These are phyloP conservation scores for Penicillium steckii DNA, from an alignment of 495 filamentous ascomycete genomes.

Conservation along the genomic window DNA sequence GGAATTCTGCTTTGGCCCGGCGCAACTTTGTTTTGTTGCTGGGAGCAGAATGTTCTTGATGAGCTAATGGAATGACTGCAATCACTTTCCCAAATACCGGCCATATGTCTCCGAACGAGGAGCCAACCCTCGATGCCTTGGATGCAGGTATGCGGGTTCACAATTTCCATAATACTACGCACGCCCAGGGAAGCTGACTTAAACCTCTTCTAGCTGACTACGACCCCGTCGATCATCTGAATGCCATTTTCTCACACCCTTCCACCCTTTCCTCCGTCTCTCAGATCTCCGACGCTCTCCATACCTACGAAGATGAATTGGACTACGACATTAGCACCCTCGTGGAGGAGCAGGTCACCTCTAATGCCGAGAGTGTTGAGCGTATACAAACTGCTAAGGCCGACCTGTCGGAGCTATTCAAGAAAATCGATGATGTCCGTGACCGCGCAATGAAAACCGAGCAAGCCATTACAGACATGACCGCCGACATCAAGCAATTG, in stretches of 20 bases:
- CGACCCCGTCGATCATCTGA: constrained; percentile 90
- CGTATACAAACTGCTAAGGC: constrained; percentile 87
- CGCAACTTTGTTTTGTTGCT: constrained; percentile 19
- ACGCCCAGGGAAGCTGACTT: constrained; percentile 18
- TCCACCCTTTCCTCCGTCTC: constrained; percentile 79
- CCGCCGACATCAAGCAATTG: constrained; percentile 96
- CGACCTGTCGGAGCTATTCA: constrained; percentile 86
- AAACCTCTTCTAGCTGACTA: constrained; percentile 67
- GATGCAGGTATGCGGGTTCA: constrained; percentile 38
- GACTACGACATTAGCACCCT: constrained; percentile 74
- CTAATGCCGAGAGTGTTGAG: constrained; percentile 82
- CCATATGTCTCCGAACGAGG: constrained; percentile 42
- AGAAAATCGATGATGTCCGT: constrained; percentile 92
- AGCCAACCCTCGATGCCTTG: constrained; percentile 36
- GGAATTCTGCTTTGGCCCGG: constrained; percentile 14
- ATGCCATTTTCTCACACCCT: constrained; percentile 89
- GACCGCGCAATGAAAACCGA: constrained; percentile 89
- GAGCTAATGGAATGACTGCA: constrained; percentile 43
- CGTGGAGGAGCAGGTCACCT: constrained; percentile 77
- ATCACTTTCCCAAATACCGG: constrained; percentile 33
- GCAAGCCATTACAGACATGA: constrained; percentile 97
- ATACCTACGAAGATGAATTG: constrained; percentile 79
- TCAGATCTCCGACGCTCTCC: constrained; percentile 68
- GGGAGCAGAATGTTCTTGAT: constrained; percentile 31
- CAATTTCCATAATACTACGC: neutral